phyloP scores from a whole-genome alignment of 2,329 filamentous ascomycete species.

The Colletotrichum melonis region DNA sequence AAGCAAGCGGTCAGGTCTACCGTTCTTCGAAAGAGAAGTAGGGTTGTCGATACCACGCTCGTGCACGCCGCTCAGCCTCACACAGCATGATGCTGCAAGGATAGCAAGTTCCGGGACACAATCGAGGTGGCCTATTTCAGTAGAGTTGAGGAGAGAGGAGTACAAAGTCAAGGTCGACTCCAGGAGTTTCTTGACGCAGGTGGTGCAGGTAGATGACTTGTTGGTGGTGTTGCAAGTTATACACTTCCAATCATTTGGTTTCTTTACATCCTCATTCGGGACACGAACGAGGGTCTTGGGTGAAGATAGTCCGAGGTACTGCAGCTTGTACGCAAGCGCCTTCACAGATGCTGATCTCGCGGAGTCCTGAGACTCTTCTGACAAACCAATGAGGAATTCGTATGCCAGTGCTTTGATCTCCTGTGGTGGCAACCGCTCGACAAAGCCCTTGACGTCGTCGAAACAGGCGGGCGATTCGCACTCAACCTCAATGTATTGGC shows the following conservation, averaged over 20 bases:
- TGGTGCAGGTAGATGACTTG: conserved; percentile 12
- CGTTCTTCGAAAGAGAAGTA: not conserved
- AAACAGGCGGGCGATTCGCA: conserved; percentile 55
- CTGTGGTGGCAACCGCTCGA: conserved; percentile 52
- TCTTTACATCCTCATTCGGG: conserved; percentile 33
- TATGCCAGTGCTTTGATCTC: conserved; percentile 55
- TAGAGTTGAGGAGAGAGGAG: conserved; percentile 20
- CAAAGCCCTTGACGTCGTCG: conserved; percentile 58
- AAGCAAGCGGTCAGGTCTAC: conserved; percentile 49
- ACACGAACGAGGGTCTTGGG: conserved; percentile 42
- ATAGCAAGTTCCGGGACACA: conserved; percentile 48
- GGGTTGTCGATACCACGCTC: conserved; percentile 10
- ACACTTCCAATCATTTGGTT: conserved; percentile 37
- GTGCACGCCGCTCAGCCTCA: conserved; percentile 40
- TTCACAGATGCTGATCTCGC: conserved; percentile 42
- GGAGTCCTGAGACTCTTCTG: conserved; percentile 41
- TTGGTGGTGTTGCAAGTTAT: conserved; percentile 13
- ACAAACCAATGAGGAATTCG: conserved; percentile 47
- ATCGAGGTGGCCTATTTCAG: conserved; percentile 17
- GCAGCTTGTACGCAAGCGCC: conserved; percentile 54
- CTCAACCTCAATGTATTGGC: conserved; percentile 50
- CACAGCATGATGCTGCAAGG: conserved; percentile 47
- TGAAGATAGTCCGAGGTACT: conserved; percentile 57
- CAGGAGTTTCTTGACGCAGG: conserved; percentile 22
- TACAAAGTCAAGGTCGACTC: conserved; percentile 32